phyloP scores from a whole-genome alignment of 768 basidiomycete genomes.

The Tulasnella sp. region DNA sequence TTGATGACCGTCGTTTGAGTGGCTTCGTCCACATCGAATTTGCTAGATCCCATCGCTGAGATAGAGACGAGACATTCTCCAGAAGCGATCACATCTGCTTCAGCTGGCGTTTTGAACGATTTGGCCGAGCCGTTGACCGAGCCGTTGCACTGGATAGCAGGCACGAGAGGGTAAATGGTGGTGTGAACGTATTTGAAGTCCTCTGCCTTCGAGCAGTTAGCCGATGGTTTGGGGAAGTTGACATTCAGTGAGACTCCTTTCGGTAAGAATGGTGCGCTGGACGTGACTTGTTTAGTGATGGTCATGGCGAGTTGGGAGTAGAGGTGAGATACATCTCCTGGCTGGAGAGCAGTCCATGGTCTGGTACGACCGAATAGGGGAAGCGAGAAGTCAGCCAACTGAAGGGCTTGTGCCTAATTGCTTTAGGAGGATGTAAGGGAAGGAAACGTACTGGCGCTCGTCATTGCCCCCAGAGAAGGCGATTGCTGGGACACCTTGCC shows the following conservation, averaged over 20 bases:
- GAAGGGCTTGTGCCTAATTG: background rate
- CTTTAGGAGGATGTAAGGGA: background rate
- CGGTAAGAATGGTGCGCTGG: slow-evolving; percentile 9
- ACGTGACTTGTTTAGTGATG: background rate
- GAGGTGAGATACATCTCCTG: slow-evolving; percentile 4
- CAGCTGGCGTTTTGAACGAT: background rate
- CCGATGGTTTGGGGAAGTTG: slow-evolving; percentile 11
- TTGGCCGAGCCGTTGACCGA: background rate
- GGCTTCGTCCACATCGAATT: background rate
- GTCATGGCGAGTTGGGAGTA: slow-evolving; percentile 2
- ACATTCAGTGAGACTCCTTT: background rate
- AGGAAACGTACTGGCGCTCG: background rate
- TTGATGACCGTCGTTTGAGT: background rate
- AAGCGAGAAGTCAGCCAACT: background rate
- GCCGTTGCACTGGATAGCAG: background rate
- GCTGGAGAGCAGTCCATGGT: background rate
- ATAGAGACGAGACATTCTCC: background rate
- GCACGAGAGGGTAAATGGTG: background rate
- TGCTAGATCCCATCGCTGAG: background rate
- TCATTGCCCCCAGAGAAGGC: slow-evolving; percentile 8
- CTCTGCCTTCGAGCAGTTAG: background rate
- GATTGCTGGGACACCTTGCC: slow-evolving; percentile 11
- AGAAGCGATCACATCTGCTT: background rate
- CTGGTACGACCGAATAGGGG: background rate
- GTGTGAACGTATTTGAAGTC: slow-evolving; percentile 9